Evolutionary conservation across 305 asterid species (phyloP).

Genomic region (Fraxinus velutina): DNA sequence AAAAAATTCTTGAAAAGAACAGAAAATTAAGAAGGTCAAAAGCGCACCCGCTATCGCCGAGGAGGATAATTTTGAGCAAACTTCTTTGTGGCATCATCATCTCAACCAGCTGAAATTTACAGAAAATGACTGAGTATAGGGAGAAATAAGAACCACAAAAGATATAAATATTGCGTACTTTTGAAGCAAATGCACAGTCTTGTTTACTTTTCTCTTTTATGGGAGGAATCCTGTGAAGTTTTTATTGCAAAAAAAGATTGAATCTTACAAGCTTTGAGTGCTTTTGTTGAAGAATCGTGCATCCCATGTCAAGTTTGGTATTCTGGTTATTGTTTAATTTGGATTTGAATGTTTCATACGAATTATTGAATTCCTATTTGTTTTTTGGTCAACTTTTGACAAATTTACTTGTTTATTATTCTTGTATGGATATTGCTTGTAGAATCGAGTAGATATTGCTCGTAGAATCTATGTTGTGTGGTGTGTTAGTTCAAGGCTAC

Average conservation of each 20-base stretch:
- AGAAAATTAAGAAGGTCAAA: background rate
- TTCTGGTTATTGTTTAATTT: background rate
- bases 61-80: constrained; percentile 66
- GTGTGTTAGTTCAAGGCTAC: background rate
- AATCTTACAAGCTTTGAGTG: background rate
- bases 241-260: background rate
- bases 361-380: constrained; percentile 16
- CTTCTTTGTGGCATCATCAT: constrained; percentile 36
- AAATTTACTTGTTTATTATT: constrained; percentile 18
- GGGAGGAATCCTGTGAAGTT: background rate
- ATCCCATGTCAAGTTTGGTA: constrained; percentile 23
- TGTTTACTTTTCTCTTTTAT: background rate
- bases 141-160: background rate
- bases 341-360: background rate
- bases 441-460: background rate
- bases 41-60: constrained; percentile 64
- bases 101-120: background rate
- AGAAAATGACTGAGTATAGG: background rate
- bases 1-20: background rate
- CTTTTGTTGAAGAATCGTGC: constrained; percentile 34
- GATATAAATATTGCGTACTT: background rate
- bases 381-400: constrained; percentile 21
- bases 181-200: background rate
- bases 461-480: background rate
- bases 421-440: background rate